Conservation (phyloP, 768 basidiomycete species). For the Xerocomellus intermedius region DNA sequence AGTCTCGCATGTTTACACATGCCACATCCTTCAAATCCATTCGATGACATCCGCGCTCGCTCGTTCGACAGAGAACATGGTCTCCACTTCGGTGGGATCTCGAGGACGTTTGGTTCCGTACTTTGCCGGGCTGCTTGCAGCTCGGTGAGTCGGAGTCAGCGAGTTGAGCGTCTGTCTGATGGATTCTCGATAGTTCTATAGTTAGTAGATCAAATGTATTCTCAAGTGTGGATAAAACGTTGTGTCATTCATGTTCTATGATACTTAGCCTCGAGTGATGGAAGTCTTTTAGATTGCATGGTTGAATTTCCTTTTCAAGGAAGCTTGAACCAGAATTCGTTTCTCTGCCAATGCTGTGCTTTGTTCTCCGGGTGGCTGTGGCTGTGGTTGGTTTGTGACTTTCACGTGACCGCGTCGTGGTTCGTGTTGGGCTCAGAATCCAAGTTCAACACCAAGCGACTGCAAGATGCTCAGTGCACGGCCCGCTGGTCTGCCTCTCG, state of each 20-base stretch:
- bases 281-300: too few species aligned
- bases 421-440: conserved; percentile 9
- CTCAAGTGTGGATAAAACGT: too few species aligned
- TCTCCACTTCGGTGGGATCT: conserved; percentile 37
- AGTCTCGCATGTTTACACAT: conserved; percentile 80
- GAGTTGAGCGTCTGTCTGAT: conserved; percentile 65
- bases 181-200: conserved; percentile 34
- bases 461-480: conserved; percentile 30
- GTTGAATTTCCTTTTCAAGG: too few species aligned
- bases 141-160: conserved; percentile 38
- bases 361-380: not conserved
- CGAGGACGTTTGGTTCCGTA: conserved; percentile 62
- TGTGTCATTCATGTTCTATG: too few species aligned
- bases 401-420: conserved; percentile 31
- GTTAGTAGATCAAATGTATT: too few species aligned
- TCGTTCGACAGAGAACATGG: conserved; percentile 70
- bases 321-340: too few species aligned
- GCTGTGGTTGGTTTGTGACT: not conserved
- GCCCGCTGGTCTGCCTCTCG: conserved; percentile 25
- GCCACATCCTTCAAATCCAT: conserved; percentile 69
- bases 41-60: conserved; percentile 65
- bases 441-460: conserved; percentile 1
- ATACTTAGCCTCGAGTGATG: too few species aligned
- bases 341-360: too few species aligned
- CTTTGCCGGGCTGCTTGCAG: conserved; percentile 29